Evolutionary conservation across 1,139 yeast species (phyloP).

Genomic region (Tardiomyces digboiensis): DNA sequence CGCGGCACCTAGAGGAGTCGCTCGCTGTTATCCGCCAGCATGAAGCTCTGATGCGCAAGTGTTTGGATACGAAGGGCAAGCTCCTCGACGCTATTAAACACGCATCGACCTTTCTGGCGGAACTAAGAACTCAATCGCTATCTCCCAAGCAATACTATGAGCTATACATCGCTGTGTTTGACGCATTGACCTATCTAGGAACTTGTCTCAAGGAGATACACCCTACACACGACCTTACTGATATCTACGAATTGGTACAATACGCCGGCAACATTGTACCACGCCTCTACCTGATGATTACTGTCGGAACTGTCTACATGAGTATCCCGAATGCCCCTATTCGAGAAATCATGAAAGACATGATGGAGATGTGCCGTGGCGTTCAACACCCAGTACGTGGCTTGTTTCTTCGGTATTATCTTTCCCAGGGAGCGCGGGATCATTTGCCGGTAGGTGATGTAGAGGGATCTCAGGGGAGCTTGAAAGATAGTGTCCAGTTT

Average conservation of each 20-base stretch:
- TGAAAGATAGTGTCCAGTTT: conserved; percentile 60
- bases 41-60: conserved; percentile 65
- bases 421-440: conserved; percentile 76
- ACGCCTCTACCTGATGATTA: conserved; percentile 86
- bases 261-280: conserved; percentile 91
- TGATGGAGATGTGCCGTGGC: conserved; percentile 99
- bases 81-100: conserved; percentile 86
- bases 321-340: conserved; percentile 69
- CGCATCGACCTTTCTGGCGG: conserved; percentile 74
- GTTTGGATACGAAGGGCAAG: conserved; percentile 57
- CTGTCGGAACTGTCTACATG: conserved; percentile 89
- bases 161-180: conserved; percentile 76
- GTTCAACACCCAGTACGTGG: conserved; percentile 92
- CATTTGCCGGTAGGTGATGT: conserved; percentile 40
- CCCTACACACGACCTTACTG: conserved; percentile 71
- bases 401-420: conserved; percentile 75
- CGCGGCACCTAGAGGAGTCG: background rate
- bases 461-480: conserved; percentile 34
- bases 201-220: conserved; percentile 58
- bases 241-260: conserved; percentile 88
- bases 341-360: conserved; percentile 83
- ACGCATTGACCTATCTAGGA: conserved; percentile 65
- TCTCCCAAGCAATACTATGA: conserved; percentile 94
- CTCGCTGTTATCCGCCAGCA: conserved; percentile 56
- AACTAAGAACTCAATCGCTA: conserved; percentile 64